These are phyloP conservation scores for Cucurbita maxima DNA, from an alignment of 306 rosid species.

Conservation along the genomic window DNA sequence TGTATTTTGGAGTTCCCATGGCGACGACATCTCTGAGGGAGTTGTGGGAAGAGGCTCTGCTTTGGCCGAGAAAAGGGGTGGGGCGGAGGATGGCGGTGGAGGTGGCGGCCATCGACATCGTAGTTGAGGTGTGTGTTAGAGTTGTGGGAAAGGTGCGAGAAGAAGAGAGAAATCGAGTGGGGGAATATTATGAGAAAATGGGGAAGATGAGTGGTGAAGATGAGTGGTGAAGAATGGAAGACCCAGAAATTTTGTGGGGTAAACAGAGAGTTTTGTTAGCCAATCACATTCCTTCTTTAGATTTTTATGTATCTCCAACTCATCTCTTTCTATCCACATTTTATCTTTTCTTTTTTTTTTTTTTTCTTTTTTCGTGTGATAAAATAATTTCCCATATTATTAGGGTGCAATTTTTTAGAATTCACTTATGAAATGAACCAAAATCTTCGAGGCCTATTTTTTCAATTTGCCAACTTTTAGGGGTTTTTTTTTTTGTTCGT, in stretches of 20 bases:
- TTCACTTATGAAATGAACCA: too few species aligned
- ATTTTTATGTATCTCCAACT: neutral
- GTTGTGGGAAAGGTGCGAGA: neutral
- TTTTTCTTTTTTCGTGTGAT: neutral
- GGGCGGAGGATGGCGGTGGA: constrained; percentile 51
- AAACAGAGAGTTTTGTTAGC: constrained; percentile 23
- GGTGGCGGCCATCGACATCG: constrained; percentile 44
- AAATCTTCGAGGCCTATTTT: too few species aligned
- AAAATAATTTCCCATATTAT: too few species aligned
- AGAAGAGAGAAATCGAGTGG: neutral
- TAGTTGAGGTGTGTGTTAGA: neutral
- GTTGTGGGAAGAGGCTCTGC: constrained; percentile 26
- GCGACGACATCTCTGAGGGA: constrained; percentile 62
- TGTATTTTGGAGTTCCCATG: constrained; percentile 54
- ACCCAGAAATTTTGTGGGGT: constrained; percentile 25
- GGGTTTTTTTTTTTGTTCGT: too few species aligned
- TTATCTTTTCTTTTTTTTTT: neutral
- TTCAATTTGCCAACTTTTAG: too few species aligned
- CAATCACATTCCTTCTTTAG: constrained; percentile 24
- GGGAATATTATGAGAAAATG: constrained; percentile 9
- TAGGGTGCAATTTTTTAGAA: neutral
- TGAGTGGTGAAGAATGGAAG: constrained; percentile 15
- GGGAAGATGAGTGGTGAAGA: neutral
- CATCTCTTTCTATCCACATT: constrained; percentile 3
- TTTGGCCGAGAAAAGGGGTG: constrained; percentile 63